Evolutionary conservation across 345 rosid species (phyloP).

Genomic region (Heritiera littoralis): DNA sequence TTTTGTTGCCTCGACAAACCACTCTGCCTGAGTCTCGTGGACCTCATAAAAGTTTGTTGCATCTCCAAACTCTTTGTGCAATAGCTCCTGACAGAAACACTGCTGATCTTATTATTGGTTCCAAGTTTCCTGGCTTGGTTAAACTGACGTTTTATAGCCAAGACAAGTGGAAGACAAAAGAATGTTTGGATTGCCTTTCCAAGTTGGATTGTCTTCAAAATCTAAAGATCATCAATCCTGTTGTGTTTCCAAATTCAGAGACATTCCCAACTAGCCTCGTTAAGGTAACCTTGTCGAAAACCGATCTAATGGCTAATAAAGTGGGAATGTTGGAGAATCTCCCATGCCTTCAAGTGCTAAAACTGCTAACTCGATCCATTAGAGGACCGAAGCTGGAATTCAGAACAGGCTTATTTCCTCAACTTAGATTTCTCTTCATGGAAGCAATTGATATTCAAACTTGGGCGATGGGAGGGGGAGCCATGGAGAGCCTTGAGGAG

Average conservation of each 20-base stretch:
- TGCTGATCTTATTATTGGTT: not conserved
- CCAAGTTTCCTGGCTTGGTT: not conserved
- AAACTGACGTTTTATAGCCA: not conserved
- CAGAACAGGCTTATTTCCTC: not conserved
- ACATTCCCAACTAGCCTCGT: not conserved
- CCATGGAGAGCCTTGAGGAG: slow-evolving; percentile 8
- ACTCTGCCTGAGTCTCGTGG: not conserved
- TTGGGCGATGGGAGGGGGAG: not conserved
- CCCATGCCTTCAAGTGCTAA: not conserved
- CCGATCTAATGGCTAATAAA: not conserved
- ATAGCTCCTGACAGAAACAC: not conserved
- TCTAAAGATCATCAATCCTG: not conserved
- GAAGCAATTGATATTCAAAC: not conserved
- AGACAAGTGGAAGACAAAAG: not conserved
- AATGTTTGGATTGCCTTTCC: not conserved
- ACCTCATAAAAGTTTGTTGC: not conserved
- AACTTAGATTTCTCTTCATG: slow-evolving; percentile 7
- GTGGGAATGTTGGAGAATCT: not conserved
- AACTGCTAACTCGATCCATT: not conserved
- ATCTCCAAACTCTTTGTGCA: slow-evolving; percentile 2
- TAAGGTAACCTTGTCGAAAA: not conserved
- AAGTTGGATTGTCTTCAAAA: not conserved
- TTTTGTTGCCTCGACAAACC: not conserved
- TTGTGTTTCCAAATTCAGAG: not conserved
- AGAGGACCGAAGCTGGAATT: not conserved